These are phyloP conservation scores for Quercus engelmannii DNA, from an alignment of 306 rosid species.

Conservation along the genomic window DNA sequence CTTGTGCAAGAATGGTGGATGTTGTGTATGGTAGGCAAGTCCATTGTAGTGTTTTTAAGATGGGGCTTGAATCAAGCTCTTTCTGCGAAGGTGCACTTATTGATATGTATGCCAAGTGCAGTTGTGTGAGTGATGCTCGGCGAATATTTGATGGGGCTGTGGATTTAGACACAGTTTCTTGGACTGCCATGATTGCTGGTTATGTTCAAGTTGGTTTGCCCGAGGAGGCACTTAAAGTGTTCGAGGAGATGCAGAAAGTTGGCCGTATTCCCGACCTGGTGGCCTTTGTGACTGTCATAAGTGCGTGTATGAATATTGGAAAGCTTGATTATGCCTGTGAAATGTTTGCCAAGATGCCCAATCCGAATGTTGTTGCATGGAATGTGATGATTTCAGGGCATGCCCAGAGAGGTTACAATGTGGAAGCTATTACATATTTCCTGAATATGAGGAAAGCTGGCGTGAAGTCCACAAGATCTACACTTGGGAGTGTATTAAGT, in stretches of 20 bases:
- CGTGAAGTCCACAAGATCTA: constrained; percentile 67
- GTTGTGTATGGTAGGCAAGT: constrained; percentile 46
- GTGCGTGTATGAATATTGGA: constrained; percentile 45
- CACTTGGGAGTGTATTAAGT: constrained; percentile 81
- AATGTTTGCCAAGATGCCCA: constrained; percentile 47
- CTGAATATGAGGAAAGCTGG: constrained; percentile 49
- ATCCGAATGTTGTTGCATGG: constrained; percentile 74
- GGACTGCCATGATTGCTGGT: constrained; percentile 66
- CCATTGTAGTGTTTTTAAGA: constrained; percentile 47
- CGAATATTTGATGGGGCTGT: constrained; percentile 33
- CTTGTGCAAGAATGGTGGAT: constrained; percentile 48
- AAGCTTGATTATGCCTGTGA: constrained; percentile 42
- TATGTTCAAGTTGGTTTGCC: constrained; percentile 52
- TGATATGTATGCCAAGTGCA: constrained; percentile 66
- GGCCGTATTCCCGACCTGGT: constrained; percentile 56
- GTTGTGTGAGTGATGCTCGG: constrained; percentile 42
- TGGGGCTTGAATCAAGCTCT: constrained; percentile 37
- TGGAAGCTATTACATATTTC: constrained; percentile 51
- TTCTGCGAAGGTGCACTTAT: constrained; percentile 59
- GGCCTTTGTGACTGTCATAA: constrained; percentile 52
- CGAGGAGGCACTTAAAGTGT: constrained; percentile 50
- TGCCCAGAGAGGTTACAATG: constrained; percentile 49
- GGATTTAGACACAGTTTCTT: constrained; percentile 47
- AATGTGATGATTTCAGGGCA: constrained; percentile 87
- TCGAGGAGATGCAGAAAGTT: constrained; percentile 47